Percentiles rank a stretch among this genome's conserved stretches.
Conservation (phyloP, 768 basidiomycete species). For the Suillus weaverae region DNA sequence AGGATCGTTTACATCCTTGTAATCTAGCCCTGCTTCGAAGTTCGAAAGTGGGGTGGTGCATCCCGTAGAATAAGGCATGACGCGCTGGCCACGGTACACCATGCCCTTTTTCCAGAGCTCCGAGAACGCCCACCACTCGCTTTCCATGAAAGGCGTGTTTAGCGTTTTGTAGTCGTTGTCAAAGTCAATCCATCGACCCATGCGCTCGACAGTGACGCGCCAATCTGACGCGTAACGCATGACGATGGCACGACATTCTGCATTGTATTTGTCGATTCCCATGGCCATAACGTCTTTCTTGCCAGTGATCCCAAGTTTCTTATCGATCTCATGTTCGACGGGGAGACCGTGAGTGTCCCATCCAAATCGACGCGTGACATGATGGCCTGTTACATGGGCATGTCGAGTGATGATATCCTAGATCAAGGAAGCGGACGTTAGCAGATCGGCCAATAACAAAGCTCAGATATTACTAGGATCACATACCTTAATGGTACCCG, state of each 20-base stretch:
- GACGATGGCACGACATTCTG: constrained; percentile 92
- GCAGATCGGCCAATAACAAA: constrained; percentile 8
- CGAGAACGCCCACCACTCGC: constrained; percentile 98
- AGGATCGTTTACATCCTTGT: constrained; percentile 92
- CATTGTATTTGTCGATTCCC: constrained; percentile 98
- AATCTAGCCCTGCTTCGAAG: constrained; percentile 93
- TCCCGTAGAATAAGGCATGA: constrained; percentile 98
- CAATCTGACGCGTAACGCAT: constrained; percentile 97
- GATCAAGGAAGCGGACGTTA: constrained; percentile 2
- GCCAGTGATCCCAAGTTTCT: constrained; percentile 87
- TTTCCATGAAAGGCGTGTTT: constrained; percentile 93
- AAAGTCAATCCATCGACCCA: constrained; percentile 99
- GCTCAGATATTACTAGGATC: background rate
- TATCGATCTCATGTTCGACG: constrained; percentile 99
- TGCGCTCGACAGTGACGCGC: constrained; percentile 92
- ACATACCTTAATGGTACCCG: constrained; percentile 88
- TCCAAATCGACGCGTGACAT: constrained; percentile 92
- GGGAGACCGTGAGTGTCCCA: constrained; percentile 99
- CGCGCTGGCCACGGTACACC: constrained; percentile 90
- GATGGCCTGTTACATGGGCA: constrained; percentile 88
- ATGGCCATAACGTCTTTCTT: constrained; percentile 92
- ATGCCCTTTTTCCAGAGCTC: constrained; percentile 90
- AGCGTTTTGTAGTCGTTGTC: constrained; percentile 99
- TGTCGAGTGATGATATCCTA: constrained; percentile 98
- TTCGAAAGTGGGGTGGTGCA: constrained; percentile 96